phyloP scores from a whole-genome alignment of 108 stramenopile genomes.

The Cyclotella cryptica region DNA sequence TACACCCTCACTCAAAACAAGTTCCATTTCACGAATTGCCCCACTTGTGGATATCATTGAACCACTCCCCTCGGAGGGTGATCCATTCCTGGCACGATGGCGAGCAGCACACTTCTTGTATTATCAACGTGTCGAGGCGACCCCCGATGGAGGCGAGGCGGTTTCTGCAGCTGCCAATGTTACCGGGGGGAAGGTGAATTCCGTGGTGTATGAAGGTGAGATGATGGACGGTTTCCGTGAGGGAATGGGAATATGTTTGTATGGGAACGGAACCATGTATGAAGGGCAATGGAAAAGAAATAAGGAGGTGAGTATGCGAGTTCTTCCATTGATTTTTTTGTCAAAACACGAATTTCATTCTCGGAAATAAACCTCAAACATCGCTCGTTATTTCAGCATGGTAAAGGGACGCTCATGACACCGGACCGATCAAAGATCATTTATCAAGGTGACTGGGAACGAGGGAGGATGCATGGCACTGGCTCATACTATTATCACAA shows the following conservation, averaged over 20 bases:
- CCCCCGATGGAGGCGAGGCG: conserved; percentile 22
- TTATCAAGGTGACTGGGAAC: conserved; percentile 89
- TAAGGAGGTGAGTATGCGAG: conserved; percentile 67
- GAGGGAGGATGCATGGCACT: conserved; percentile 82
- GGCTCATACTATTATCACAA: conserved; percentile 82
- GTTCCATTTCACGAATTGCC: neutral
- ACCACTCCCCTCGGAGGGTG: conserved; percentile 66
- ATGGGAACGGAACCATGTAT: conserved; percentile 80
- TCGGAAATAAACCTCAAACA: neutral
- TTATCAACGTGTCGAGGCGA: conserved; percentile 62
- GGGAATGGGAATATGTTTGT: conserved; percentile 86
- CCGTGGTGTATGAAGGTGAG: conserved; percentile 90
- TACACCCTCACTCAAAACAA: conserved; percentile 6
- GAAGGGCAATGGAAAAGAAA: conserved; percentile 90
- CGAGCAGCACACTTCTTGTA: conserved; percentile 87
- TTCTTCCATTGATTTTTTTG: neutral
- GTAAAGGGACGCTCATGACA: conserved; percentile 77
- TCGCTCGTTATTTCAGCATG: conserved; percentile 53
- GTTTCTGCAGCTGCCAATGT: conserved; percentile 13
- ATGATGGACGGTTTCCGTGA: conserved; percentile 76
- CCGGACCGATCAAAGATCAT: conserved; percentile 77
- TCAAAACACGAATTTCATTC: neutral
- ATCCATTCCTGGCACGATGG: conserved; percentile 79
- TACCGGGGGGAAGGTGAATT: conserved; percentile 68
- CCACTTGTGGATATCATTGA: conserved; percentile 22